Evolutionary conservation across 176 grass and related monocot genomes (phyloP), one percentile per base, ranked within the genome.

Genomic region (Triticum urartu): DNA sequence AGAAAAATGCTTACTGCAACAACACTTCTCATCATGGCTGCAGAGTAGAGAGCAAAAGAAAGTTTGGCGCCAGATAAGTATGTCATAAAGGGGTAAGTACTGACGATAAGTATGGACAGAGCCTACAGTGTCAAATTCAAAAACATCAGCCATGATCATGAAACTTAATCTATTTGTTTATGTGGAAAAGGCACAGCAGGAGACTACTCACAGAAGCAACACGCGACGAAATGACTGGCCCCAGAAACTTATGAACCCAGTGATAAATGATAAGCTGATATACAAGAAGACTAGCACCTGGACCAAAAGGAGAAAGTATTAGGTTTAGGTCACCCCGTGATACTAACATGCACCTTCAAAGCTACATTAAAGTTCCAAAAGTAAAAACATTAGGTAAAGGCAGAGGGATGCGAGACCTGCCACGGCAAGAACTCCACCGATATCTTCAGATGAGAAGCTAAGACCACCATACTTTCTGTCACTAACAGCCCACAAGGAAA

Each of bases 401-500:
- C 5, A 50, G 14, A 81, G 1, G 59, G 68, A 74, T 74, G 73
- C 25, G 67, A 70, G 86, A 94, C 92, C 92, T 90, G 93, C 88
- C 72, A 84, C 65, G 42, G 89, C 85, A 88, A 97, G 87, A 94
- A 93, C 86, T 24, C 89, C 12, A 90, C 85, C 84, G 83, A 88
- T 40, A 62, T 95, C 81, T 78, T 77, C 86, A 62, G 89, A 80
- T 67, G 90, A 94, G 84, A 95, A 95, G 79, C 84, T 91, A 67
- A 95, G 87, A 54, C 93, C 93, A 38, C 93, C 93, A 85, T 87
- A 93, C 33, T 79, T 95, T 86, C 75, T 90, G 68, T 87, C 86
- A 56, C 91, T 95, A 33, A 85, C 91, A 47, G 93, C 86, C 93
- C 93, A 95, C 69, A 95, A 64, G 9, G 93, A 95, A 40, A 95